Evolutionary conservation across 805 yeast genomes (phyloP), one percentile per base, ranked within the genome.

Genomic region (Debaryomyces maramus): DNA sequence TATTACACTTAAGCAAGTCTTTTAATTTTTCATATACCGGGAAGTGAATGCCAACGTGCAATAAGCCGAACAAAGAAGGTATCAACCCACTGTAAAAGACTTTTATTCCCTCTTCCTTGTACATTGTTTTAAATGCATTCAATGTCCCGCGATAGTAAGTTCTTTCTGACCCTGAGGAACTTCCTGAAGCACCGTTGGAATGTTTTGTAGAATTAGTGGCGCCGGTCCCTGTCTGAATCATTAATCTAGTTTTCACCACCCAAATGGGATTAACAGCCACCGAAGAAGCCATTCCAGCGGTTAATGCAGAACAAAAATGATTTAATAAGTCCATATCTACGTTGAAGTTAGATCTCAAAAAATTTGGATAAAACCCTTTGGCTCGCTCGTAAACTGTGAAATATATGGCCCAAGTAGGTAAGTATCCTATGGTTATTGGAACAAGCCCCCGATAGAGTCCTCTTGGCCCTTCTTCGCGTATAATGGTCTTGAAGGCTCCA

Each of bases 321-420:
- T 61, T 60, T 24, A 61, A 30, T 3, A 61, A 47, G 26, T 58
- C 63, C 14, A 47, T 38, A 10, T 56, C 45, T 14, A 63, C 38
- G 24, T 55, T 55, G 33, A 58, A 54, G 11, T 55, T 38, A n/a
- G 38, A 33, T 11, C 61, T 47, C 32, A 75, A 62, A 18, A 72
- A 45, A 2, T 41, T 44, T 1, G 84, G 81, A 52, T 77, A 78
- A 35, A 72, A 56, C 32, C 61, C 54, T 58, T 89, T 90, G 19
- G 89, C 82, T 40, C 75, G 67, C 56, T 91, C 98, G 61, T 93
- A 93, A 22, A 89, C 85, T 6, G 91, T 77, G 64, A 93, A 93
- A 60, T 93, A 93, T 34, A 93, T 86, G 73, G 89, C 89, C 99
- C 99, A 93, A 0, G 97, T 88, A 11, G 99, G 99, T 52, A 93